These are phyloP conservation scores for Mycena leptocephala DNA, from an alignment of 768 basidiomycete genomes.

Conservation along the genomic window DNA sequence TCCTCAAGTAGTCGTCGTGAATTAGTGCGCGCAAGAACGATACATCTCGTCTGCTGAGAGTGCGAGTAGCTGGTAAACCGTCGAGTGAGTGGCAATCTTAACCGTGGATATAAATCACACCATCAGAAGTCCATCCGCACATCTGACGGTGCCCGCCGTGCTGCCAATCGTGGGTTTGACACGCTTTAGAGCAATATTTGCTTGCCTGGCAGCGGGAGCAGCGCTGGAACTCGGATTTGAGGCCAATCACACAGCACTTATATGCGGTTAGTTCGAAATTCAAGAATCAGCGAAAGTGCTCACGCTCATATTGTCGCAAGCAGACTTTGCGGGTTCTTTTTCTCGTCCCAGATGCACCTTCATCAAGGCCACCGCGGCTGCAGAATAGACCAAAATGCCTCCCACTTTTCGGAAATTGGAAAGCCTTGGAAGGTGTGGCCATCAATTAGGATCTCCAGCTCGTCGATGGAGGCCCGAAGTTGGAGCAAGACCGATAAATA, in stretches of 20 bases:
- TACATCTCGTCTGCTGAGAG: background rate
- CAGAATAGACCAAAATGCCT: background rate
- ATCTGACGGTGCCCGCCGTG: background rate
- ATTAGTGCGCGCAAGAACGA: background rate
- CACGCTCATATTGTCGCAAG: background rate
- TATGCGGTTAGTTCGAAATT: background rate
- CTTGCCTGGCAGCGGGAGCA: background rate
- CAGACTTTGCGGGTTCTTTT: background rate
- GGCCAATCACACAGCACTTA: background rate
- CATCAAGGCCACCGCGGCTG: background rate
- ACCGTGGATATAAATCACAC: background rate
- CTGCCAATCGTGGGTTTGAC: conserved; percentile 10
- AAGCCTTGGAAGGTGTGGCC: background rate
- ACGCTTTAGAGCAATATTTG: background rate
- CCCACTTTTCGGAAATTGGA: background rate
- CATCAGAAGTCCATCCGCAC: background rate
- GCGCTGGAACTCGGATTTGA: background rate
- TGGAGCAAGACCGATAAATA: background rate
- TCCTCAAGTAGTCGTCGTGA: background rate
- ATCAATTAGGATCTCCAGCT: background rate
- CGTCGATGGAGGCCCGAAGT: background rate
- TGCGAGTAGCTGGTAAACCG: background rate
- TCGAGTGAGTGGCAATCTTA: background rate
- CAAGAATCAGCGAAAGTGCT: background rate
- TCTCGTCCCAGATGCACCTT: background rate